These are phyloP conservation scores for Eutrema salsugineum DNA, from an alignment of 441 rosid genomes.

Conservation along the genomic window DNA sequence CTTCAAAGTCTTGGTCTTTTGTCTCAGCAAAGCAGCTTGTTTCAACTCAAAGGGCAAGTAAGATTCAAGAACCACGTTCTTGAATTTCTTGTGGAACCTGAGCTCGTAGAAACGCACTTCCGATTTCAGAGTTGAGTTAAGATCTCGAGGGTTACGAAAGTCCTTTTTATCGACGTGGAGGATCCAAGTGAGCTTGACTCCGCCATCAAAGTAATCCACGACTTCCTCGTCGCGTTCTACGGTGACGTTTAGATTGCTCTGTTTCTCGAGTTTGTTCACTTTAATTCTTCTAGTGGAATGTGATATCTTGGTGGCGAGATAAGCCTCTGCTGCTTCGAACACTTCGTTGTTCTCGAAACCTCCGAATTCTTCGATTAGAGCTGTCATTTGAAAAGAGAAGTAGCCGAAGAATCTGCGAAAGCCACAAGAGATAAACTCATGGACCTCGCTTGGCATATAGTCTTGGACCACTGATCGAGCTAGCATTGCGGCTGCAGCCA, in stretches of 20 bases:
- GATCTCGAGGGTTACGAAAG: constrained; percentile 15
- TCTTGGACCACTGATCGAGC: constrained; percentile 51
- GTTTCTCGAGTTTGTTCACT: constrained; percentile 57
- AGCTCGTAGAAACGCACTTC: constrained; percentile 50
- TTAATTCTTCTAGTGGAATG: constrained; percentile 42
- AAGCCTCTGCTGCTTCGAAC: constrained; percentile 52
- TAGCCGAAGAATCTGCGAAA: background rate
- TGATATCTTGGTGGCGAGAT: constrained; percentile 43
- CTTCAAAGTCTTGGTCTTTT: constrained; percentile 50
- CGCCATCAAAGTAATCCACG: constrained; percentile 38
- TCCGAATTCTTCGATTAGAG: constrained; percentile 14
- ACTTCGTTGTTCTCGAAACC: constrained; percentile 42
- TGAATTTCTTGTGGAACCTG: constrained; percentile 46
- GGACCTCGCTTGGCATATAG: constrained; percentile 24
- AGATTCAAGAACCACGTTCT: constrained; percentile 36
- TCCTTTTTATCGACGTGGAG: constrained; percentile 32
- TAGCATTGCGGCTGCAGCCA: constrained; percentile 57
- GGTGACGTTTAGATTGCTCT: constrained; percentile 35
- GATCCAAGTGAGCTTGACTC: constrained; percentile 51
- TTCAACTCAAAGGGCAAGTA: constrained; percentile 44
- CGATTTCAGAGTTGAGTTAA: constrained; percentile 23
- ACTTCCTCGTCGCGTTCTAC: constrained; percentile 53
- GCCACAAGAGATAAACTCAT: background rate
- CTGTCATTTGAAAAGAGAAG: constrained; percentile 18
- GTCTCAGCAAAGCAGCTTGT: constrained; percentile 33